Conservation (phyloP, 495 filamentous ascomycete genomes). For the Xylaria acuta region DNA sequence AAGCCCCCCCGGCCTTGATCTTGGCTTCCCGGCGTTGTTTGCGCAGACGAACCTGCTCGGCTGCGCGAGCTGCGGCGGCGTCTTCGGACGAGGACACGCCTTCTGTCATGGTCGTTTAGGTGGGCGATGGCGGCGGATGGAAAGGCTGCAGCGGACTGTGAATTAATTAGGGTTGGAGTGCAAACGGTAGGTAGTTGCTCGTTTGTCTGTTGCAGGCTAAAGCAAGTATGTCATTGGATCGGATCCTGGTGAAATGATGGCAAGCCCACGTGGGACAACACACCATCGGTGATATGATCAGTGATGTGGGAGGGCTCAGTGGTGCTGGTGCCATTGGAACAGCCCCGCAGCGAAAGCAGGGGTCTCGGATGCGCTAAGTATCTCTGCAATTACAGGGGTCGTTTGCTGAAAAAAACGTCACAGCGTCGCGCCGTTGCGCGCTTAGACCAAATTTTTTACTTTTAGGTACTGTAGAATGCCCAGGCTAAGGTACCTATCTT, state of each 20-base stretch:
- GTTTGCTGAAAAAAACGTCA: neutral
- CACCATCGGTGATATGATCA: neutral
- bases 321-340: neutral
- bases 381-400: neutral
- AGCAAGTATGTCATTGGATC: constrained; percentile 8
- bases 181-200: neutral
- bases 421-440: neutral
- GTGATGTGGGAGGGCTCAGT: constrained; percentile 10
- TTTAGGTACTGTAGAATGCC: too few species aligned
- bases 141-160: neutral
- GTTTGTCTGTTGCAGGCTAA: neutral
- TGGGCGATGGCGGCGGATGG: neutral
- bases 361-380: neutral
- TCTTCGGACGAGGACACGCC: constrained; percentile 39
- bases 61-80: constrained; percentile 66
- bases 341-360: constrained; percentile 6
- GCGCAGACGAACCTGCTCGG: constrained; percentile 79
- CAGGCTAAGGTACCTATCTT: neutral
- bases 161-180: constrained; percentile 5
- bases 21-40: constrained; percentile 92
- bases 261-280: constrained; percentile 21
- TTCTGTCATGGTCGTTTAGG: constrained; percentile 35
- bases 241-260: neutral
- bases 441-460: neutral
- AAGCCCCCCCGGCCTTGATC: constrained; percentile 79